Evolutionary conservation across 2,329 filamentous ascomycete species (phyloP), one percentile per base, ranked within the genome.

Genomic region (Harringtonia lauricola): DNA sequence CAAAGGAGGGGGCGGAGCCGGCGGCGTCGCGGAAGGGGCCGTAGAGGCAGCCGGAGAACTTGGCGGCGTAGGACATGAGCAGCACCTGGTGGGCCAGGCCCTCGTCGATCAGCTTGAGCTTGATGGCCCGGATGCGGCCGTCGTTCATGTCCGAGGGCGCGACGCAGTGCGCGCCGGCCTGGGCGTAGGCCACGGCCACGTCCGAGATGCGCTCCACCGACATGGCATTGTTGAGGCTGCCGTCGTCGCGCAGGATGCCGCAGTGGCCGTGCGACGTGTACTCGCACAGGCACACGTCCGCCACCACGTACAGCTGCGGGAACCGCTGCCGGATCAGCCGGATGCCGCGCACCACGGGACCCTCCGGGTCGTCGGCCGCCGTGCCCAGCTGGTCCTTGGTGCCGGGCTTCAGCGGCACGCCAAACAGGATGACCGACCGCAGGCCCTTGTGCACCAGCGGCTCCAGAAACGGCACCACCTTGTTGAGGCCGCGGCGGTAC

Each of bases 71-170:
- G 5, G 88, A 95, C 92, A 98, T 96, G 48, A 98, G 74, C 43
- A 94, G 76, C 13, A 90, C 83, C 59, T 83, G 82, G 68, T 98
- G 92, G 8, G 89, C 83, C 54, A 96, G 85, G 43, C 90, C 90
- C 46, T 88, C 82, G 63, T 96, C 90, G 46, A 96, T 96, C 49
- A 98, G 72, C 70, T 95, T 96, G 43, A 95, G 76, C 72, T 98
- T 98, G 64, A 98, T 98, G 49, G 89, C 90, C 46, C 90, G 86
- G 57, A 98, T 94, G 51, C 92, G 84, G 24, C 92, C 92, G 61
- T 98, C 92, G 61, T 96, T 98, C 92, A 98, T 98, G 63, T 98
- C 92, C 2, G 87, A 95, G 2, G 92, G 92, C 0, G 92, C 92
- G 24, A 98, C 88, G 61, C 90, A 96, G 65, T 98, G 92, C 1